Evolutionary conservation across 1,139 yeast species (phyloP).

Genomic region (Zygoascus meyerae): DNA sequence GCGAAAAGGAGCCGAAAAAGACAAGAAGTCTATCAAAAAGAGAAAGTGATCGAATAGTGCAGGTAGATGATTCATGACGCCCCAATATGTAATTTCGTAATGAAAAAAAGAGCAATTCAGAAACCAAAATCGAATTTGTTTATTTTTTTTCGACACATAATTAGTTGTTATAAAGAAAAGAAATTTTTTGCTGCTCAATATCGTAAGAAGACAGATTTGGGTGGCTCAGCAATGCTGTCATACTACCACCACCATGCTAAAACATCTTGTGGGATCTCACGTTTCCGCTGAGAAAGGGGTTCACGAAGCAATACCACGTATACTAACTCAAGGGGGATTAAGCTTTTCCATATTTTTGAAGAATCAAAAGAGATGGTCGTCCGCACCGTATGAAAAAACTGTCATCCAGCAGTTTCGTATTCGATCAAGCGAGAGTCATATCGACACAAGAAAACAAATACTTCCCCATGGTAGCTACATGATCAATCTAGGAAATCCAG

Average conservation of each 20-base stretch:
- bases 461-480: slow-evolving; percentile 94
- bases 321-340: slow-evolving; percentile 38
- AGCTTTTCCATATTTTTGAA: slow-evolving; percentile 87
- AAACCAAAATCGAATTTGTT: neutral
- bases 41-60: slow-evolving; percentile 7
- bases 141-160: neutral
- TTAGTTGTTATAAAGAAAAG: neutral
- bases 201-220: neutral
- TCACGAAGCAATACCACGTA: slow-evolving; percentile 53
- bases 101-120: neutral
- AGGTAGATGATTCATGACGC: neutral
- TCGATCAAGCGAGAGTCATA: slow-evolving; percentile 56
- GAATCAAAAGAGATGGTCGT: slow-evolving; percentile 86
- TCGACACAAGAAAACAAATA: slow-evolving; percentile 68
- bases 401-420: slow-evolving; percentile 61
- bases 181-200: no score
- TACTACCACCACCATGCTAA: slow-evolving; percentile 11
- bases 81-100: neutral
- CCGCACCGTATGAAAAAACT: slow-evolving; percentile 65
- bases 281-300: slow-evolving; percentile 40
- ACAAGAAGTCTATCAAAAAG: slow-evolving; percentile 21
- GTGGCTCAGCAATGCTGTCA: neutral
- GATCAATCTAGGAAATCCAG: slow-evolving; percentile 89
- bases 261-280: slow-evolving; percentile 33
- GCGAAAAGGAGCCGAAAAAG: slow-evolving; percentile 24